These are phyloP conservation scores for Rhodotorula diobovata DNA, from an alignment of 768 basidiomycete genomes.

Conservation along the genomic window DNA sequence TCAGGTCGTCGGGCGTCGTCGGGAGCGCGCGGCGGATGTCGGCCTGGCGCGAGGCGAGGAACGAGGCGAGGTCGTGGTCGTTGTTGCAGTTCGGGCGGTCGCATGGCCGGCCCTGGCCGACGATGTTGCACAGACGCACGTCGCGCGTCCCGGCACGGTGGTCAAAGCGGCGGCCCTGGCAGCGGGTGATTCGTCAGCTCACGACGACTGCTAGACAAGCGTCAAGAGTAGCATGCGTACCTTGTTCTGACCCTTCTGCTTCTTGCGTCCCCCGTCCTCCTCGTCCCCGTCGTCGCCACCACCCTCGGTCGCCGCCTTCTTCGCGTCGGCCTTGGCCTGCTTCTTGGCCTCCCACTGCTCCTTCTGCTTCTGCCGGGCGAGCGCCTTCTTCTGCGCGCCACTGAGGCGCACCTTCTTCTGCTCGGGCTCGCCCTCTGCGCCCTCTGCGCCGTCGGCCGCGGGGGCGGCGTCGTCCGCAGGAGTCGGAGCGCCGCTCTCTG, in stretches of 20 bases:
- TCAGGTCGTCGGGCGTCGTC: conserved; percentile 51
- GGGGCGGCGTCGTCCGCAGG: not conserved
- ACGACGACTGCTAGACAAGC: no score
- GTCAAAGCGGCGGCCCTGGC: conserved; percentile 32
- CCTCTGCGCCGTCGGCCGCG: conserved; percentile 10
- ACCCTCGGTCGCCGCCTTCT: conserved; percentile 24
- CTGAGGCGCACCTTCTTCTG: conserved; percentile 44
- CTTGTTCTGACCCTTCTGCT: conserved; percentile 67
- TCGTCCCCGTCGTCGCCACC: not conserved
- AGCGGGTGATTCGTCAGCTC: conserved; percentile 56
- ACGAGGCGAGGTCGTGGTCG: conserved; percentile 69
- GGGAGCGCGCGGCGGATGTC: conserved; percentile 63
- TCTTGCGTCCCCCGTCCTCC: conserved; percentile 21
- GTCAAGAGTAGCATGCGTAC: conserved; percentile 50
- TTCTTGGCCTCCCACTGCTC: conserved; percentile 52
- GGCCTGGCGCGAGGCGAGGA: conserved; percentile 67
- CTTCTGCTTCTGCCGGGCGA: conserved; percentile 66
- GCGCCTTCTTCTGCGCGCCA: conserved; percentile 51
- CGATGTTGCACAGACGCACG: conserved; percentile 72
- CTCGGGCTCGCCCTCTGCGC: conserved; percentile 38
- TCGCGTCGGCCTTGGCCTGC: conserved; percentile 6
- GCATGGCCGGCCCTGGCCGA: conserved; percentile 67
- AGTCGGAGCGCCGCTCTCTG: conserved; percentile 1
- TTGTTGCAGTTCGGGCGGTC: conserved; percentile 60
- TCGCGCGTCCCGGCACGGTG: conserved; percentile 25